These are phyloP conservation scores for Pseudogymnoascus sp. DNA, from an alignment of 2,329 filamentous ascomycete genomes.

Conservation along the genomic window DNA sequence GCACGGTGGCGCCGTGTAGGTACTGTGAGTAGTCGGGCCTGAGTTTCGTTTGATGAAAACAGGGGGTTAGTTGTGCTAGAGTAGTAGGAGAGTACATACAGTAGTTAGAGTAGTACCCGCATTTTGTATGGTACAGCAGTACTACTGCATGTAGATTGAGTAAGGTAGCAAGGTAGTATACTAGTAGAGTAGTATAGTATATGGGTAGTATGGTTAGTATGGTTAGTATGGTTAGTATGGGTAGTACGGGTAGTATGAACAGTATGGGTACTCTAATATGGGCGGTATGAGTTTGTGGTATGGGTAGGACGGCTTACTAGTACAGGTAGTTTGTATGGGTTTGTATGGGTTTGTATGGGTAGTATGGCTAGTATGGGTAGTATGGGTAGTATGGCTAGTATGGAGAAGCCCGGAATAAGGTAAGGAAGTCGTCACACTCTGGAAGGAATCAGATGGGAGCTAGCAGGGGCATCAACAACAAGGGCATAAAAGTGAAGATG, in stretches of 20 bases:
- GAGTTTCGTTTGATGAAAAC: conserved; percentile 1
- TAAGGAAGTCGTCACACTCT: conserved; percentile 1
- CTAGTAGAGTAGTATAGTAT: neutral
- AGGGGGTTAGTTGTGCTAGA: neutral
- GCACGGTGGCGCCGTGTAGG: neutral
- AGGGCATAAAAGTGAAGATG: neutral
- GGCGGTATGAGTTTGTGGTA: neutral
- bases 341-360: neutral
- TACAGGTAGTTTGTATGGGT: neutral
- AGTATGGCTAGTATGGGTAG: neutral
- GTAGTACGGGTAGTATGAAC: neutral
- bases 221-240: no score
- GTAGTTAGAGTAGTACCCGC: neutral
- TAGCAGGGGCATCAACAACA: neutral
- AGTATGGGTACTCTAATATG: neutral
- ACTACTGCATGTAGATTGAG: neutral
- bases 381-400: neutral
- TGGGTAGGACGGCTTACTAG: neutral
- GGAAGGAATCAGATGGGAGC: neutral
- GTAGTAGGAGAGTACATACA: neutral
- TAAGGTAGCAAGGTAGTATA: neutral
- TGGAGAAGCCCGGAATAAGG: neutral
- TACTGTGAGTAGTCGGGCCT: neutral
- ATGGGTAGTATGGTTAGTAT: neutral
- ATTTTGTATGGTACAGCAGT: neutral